These are phyloP conservation scores for Neolentinus lepideus DNA, from an alignment of 1,284 basidiomycete species.

Conservation along the genomic window DNA sequence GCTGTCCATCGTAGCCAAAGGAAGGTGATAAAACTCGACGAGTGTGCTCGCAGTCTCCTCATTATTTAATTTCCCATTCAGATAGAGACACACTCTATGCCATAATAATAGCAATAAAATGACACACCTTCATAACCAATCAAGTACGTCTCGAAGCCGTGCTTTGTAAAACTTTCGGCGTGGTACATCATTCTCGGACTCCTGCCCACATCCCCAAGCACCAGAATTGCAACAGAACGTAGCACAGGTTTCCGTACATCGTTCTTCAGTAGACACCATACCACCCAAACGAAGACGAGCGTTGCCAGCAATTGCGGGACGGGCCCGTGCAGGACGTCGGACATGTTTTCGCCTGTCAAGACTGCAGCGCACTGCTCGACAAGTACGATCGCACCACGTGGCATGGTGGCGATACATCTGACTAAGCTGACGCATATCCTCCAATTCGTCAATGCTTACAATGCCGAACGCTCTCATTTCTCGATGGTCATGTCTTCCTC, in stretches of 20 bases:
- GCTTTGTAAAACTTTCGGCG: slow-evolving; percentile 82
- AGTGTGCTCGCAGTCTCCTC: too few species aligned
- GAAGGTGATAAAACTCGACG: too few species aligned
- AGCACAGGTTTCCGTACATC: slow-evolving; percentile 28
- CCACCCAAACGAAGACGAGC: not conserved
- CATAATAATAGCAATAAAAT: too few species aligned
- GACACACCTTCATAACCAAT: slow-evolving; percentile 81
- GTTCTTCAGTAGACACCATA: not conserved
- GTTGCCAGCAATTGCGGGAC: not conserved
- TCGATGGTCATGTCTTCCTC: not conserved
- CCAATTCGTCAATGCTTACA: not conserved
- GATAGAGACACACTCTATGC: too few species aligned
- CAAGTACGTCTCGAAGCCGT: slow-evolving; percentile 75
- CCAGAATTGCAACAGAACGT: slow-evolving; percentile 79
- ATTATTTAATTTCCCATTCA: too few species aligned
- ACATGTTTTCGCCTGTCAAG: not conserved
- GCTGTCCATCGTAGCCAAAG: too few species aligned
- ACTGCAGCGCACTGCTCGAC: not conserved
- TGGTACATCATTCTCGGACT: slow-evolving; percentile 99
- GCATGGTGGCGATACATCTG: not conserved
- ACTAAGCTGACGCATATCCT: slow-evolving; percentile 1
- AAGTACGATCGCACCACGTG: not conserved
- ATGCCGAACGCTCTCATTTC: not conserved
- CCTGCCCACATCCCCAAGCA: slow-evolving; percentile 93
- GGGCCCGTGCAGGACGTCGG: not conserved